Conservation (phyloP, 129 eudicot species). For the Centrapalus pauciflorus region DNA sequence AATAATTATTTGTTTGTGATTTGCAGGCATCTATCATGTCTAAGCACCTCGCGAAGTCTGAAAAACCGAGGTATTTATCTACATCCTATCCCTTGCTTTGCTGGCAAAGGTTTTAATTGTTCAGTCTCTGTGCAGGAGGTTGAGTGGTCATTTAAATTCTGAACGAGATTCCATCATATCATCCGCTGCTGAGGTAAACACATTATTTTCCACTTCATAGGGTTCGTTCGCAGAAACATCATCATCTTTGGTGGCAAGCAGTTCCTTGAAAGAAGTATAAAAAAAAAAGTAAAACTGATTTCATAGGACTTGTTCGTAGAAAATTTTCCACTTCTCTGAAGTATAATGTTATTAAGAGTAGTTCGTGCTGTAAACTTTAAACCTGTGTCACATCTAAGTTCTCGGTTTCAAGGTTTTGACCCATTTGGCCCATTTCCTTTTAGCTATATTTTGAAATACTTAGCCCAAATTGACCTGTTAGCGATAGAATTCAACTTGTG, state of each 20-base stretch:
- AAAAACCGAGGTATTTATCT: slow-evolving; percentile 73
- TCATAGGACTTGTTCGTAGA: too few species aligned
- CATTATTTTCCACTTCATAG: neutral
- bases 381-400: too few species aligned
- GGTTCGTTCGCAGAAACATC: neutral
- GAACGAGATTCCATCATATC: slow-evolving; percentile 53
- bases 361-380: too few species aligned
- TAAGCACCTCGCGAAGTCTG: slow-evolving; percentile 72
- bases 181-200: slow-evolving; percentile 49
- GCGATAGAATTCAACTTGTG: too few species aligned
- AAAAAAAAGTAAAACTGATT: too few species aligned
- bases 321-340: too few species aligned
- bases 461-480: too few species aligned
- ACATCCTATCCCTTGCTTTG: neutral
- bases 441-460: too few species aligned
- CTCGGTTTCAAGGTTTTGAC: too few species aligned
- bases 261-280: neutral
- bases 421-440: too few species aligned
- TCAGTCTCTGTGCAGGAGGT: slow-evolving; percentile 51
- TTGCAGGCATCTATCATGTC: slow-evolving; percentile 94
- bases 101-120: neutral
- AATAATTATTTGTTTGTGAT: neutral
- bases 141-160: slow-evolving; percentile 64
- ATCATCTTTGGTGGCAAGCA: neutral
- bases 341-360: too few species aligned